Evolutionary conservation across 768 basidiomycete species (phyloP), one percentile per base, ranked within the genome.

Genomic region (Strobilomyces echinocephalus): DNA sequence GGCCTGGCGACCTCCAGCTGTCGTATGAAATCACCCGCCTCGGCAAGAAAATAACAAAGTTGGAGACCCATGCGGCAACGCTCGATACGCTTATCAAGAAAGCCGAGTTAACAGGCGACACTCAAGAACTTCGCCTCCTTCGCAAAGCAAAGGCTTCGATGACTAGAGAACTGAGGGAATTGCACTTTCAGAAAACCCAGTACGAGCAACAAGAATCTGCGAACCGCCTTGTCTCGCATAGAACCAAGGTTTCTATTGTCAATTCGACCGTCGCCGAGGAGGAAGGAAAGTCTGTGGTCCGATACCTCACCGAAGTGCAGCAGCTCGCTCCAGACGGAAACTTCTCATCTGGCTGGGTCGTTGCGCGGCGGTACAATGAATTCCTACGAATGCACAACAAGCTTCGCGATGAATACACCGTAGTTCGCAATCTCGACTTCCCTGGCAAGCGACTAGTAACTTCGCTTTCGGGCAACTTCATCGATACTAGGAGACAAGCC

Each of bases 151-250:
- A 88, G 66, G 79, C 85, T 9, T 82, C 90, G 0, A 81, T 98
- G 74, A 81, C 76, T 15, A 76, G 91, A 52, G 94, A 98, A 63
- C 74, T 94, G 38, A 78, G 94, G 30, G 87, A 92, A 63, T 73
- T 94, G 2, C 77, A 79, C 50, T 97, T 98, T 70, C 95, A 97
- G 71, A 92, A 88, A 70, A 79, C 80, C 11, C 95, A 97, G 64
- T 97, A 91, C 65, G 90, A 95, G 65, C 89, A 92, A 64, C 95
- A 97, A 69, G 93, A 97, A 64, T 76, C 82, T n/a, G 90, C 91
- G 21, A 97, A 94, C 63, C 80, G 88, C 16, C 80, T 98, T 3
- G 72, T 91, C 21, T 87, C 93, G 2, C 85, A 88, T 21, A 79
- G 91, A 30, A 98, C 94, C 5, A 81, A 76, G 56, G 85, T 95